These are phyloP conservation scores for Naganishia onofrii DNA, from an alignment of 768 basidiomycete genomes.

Conservation along the genomic window DNA sequence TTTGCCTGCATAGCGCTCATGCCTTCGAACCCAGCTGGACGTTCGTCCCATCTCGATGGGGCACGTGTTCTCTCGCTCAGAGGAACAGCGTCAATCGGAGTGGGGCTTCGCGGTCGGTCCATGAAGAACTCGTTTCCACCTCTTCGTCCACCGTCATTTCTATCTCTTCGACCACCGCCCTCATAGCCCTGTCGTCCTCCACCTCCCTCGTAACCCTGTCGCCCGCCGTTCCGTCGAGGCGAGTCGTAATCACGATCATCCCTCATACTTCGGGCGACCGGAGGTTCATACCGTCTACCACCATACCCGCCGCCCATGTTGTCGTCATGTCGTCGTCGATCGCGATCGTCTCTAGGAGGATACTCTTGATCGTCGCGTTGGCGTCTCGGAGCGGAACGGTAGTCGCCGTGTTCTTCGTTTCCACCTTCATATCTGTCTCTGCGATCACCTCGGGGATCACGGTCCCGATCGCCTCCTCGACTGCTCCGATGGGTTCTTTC, in stretches of 20 bases:
- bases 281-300: constrained; percentile 30
- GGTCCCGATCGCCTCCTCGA: constrained; percentile 18
- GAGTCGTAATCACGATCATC: constrained; percentile 24
- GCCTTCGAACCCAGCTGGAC: constrained; percentile 91
- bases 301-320: constrained; percentile 4
- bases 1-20: constrained; percentile 97
- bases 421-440: constrained; percentile 21
- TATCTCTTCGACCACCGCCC: constrained; percentile 34
- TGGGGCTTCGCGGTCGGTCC: constrained; percentile 59
- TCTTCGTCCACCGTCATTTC: constrained; percentile 34
- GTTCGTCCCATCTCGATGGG: constrained; percentile 93
- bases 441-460: constrained; percentile 21
- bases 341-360: constrained; percentile 23
- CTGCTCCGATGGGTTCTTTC: constrained; percentile 25
- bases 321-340: constrained; percentile 27
- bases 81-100: constrained; percentile 76
- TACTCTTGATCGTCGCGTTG: constrained; percentile 24
- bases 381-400: neutral
- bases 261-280: constrained; percentile 26
- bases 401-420: neutral
- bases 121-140: constrained; percentile 46
- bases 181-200: constrained; percentile 10
- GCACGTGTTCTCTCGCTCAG: constrained; percentile 77
- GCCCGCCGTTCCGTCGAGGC: constrained; percentile 11
- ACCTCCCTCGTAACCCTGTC: constrained; percentile 20